Base-by-base conservation (phyloP, 495 filamentous ascomycete genomes). In the Mytilinidion resinicola region DNA sequence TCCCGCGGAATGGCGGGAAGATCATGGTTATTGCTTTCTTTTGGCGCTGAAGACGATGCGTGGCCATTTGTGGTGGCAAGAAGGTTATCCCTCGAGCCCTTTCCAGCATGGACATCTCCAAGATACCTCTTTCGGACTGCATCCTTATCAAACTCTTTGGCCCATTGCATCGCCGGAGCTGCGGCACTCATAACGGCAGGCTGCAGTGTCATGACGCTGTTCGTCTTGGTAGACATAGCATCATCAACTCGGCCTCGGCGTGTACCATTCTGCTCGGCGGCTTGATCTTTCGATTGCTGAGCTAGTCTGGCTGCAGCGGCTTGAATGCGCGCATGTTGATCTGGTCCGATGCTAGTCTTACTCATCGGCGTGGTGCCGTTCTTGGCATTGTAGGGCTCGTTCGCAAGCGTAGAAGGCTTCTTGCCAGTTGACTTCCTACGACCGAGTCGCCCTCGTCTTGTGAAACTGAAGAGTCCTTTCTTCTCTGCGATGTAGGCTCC, bases 91-190 rank as follows among this genome's bases (percentile, higher is more conserved):
- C 30, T 62, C 8, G 61, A 61, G 3, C 71, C 89, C 52, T 79
- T 86, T 41, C 90, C 89, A 19, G 85, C 83, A 60, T 79, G 83
- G 25, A 71, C 72, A 66, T 95, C 78, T 11, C 80, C 83, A 9
- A 97, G 78, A 73, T 96, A 97, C 19, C 87, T 84, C 46, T 85
- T 82, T 14, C 89, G 79, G 57, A 93, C 86, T 2, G 84, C 79
- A 66, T 93, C 83, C 71, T 91, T 91, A 67, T 98, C 64, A 62
- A 90, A 93, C 56, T 85, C 85, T 68, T 78, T 89, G 9, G 92
- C 89, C 93, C 93, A 98, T 70, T 96, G 92, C 85, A 98, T 87
- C 10, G 93, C 93, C 21, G 90, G 86, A 14, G 86, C 90, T 15
- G 91, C 95, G 66, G 93, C 93, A 55, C 78, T 92, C 66, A 95